Evolutionary conservation across 495 filamentous ascomycete species (phyloP).

Genomic region (Neurospora sp.): DNA sequence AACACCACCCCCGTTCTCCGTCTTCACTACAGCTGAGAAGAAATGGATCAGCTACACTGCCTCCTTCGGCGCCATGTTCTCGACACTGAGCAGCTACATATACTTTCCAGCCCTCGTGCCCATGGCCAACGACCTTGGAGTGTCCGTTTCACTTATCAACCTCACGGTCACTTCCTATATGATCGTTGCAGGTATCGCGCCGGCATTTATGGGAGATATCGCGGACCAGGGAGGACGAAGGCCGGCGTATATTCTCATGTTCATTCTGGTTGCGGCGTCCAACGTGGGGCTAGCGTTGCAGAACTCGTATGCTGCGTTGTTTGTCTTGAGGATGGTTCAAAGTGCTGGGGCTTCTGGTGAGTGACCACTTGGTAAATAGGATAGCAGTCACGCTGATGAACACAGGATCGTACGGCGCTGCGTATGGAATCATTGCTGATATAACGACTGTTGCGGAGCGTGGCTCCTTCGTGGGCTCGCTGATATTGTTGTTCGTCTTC

Average conservation of each 20-base stretch:
- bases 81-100: constrained; percentile 37
- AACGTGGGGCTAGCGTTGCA: constrained; percentile 43
- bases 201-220: constrained; percentile 38
- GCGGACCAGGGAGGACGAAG: constrained; percentile 39
- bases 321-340: constrained; percentile 43
- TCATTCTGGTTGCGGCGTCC: constrained; percentile 37
- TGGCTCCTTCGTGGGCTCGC: constrained; percentile 35
- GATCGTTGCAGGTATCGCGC: constrained; percentile 39
- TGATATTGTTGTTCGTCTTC: constrained; percentile 1
- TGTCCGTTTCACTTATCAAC: constrained; percentile 38
- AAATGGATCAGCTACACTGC: constrained; percentile 27
- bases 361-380: not conserved
- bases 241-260: constrained; percentile 38
- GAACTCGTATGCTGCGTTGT: constrained; percentile 34
- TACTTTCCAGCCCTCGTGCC: constrained; percentile 51
- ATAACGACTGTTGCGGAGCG: constrained; percentile 36
- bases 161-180: constrained; percentile 42
- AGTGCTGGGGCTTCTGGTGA: constrained; percentile 34
- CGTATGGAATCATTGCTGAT: constrained; percentile 40
- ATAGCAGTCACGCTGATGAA: not conserved
- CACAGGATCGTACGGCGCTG: not conserved
- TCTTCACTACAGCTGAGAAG: constrained; percentile 17
- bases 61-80: constrained; percentile 23
- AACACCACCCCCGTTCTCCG: constrained; percentile 4
- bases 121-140: constrained; percentile 33